phyloP scores from a whole-genome alignment of 495 filamentous ascomycete genomes.

The Neurospora terricola region DNA sequence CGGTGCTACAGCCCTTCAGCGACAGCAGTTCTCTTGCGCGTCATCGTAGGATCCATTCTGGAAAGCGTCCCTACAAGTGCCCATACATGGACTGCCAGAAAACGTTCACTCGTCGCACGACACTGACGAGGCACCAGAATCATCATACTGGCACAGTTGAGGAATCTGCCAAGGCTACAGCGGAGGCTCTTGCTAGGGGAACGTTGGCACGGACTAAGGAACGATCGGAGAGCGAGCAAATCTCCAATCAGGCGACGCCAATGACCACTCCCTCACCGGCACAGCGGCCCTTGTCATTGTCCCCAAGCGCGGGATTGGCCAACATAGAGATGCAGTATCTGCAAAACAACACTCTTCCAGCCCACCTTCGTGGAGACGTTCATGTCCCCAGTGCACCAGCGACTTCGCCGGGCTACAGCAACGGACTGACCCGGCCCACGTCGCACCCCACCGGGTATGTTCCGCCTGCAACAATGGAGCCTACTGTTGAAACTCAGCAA shows the following conservation, averaged over 20 bases:
- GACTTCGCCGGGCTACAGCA: conserved; percentile 53
- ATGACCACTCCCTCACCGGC: conserved; percentile 78
- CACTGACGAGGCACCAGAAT: conserved; percentile 89
- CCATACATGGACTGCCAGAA: conserved; percentile 97
- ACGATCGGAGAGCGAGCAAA: conserved; percentile 67
- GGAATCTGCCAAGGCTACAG: conserved; percentile 82
- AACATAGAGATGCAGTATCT: conserved; percentile 68
- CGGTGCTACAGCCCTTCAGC: conserved; percentile 72
- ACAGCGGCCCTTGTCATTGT: conserved; percentile 66
- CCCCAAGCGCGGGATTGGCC: conserved; percentile 67
- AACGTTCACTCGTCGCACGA: conserved; percentile 93
- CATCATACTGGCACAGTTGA: conserved; percentile 93
- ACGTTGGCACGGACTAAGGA: conserved; percentile 39
- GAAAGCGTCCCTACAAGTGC: conserved; percentile 94
- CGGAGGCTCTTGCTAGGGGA: conserved; percentile 49
- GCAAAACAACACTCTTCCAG: conserved; percentile 62
- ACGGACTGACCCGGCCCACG: conserved; percentile 41
- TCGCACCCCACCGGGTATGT: conserved; percentile 76
- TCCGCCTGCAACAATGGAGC: conserved; percentile 80
- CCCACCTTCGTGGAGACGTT: conserved; percentile 67
- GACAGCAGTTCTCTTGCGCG: conserved; percentile 92
- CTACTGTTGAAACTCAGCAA: conserved; percentile 68
- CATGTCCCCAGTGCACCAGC: conserved; percentile 58
- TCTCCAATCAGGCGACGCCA: conserved; percentile 73
- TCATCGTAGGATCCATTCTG: conserved; percentile 90